Base-by-base conservation (phyloP, 1,284 basidiomycete species). In the Pseudozyma tsukubaensis region DNA sequence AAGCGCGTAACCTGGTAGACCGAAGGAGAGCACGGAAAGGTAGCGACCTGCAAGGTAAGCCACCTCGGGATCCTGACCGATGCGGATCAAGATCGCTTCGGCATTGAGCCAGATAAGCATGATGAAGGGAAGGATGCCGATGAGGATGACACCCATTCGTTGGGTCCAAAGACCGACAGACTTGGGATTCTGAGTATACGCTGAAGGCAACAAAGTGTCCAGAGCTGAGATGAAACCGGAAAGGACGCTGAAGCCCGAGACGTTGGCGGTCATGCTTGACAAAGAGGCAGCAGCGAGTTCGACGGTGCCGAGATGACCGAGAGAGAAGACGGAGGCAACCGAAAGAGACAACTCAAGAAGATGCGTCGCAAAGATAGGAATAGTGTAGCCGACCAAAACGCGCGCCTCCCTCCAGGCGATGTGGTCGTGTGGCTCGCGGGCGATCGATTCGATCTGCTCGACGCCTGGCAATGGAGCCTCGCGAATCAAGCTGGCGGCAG, bases 121-220 rank as follows among this genome's bases (percentile, higher is more conserved):
- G 58, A 83, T 76, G 37, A 75, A 50, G 0, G 80, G 71, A 5
- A 81, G 51, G 14, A 78, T 58, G 10, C 47, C 48, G 4, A 59
- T 56, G 21, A 92, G 86, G 7, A 87, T 76, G 66, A 87, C 86
- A 61, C 91, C 86, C 92, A 94, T 94, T 71, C 94, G 88, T 84
- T 95, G 93, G 10, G 92, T 87, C 94, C 94, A 96, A 1, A 97
- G 87, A 4, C 94, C 94, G 29, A 97, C 94, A 1, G 93, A 87
- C 11, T 91, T 87, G 0, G 94, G 94, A 1, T 89, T 85, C 11
- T 92, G 93, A 0, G 94, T 94, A 92, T 94, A 97, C 2, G 94
- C 93, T 21, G 92, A 89, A 0, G 94, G 94, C 0, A 97, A 88
- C 79, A 97, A 88, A 0, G 94, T 94, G 80, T 97, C 94, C 32